Percentiles rank a stretch among this genome's conserved stretches.
Evolutionary conservation across 164 flowering plant genomes (phyloP).

Genomic region (Nelumbo lutea): DNA sequence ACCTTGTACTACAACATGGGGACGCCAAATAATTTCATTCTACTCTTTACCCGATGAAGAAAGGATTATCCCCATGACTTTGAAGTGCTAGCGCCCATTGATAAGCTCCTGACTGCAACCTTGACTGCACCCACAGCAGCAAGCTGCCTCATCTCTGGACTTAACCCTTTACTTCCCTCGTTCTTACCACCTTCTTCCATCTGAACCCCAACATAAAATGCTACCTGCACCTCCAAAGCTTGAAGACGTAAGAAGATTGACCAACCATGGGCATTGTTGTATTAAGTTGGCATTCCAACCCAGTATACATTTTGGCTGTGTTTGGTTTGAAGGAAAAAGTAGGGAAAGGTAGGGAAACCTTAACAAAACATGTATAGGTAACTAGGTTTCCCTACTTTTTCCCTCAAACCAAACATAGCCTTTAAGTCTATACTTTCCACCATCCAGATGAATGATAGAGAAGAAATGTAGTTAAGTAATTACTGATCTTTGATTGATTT

Average conservation of each 20-base stretch:
- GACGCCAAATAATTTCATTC: conserved; percentile 1
- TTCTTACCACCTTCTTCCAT: conserved; percentile 40
- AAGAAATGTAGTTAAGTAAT: no score
- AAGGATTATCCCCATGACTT: conserved; percentile 21
- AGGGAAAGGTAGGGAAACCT: no score
- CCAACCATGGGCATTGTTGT: neutral
- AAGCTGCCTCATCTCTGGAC: conserved; percentile 62
- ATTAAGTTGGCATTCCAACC: neutral
- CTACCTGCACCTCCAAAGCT: conserved; percentile 48
- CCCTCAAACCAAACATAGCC: no score
- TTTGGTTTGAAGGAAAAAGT: no score
- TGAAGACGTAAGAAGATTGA: neutral
- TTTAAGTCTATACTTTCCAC: no score
- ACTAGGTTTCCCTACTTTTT: no score
- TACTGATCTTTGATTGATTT: no score
- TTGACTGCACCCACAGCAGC: conserved; percentile 75
- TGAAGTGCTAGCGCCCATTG: conserved; percentile 57
- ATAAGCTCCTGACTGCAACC: conserved; percentile 65
- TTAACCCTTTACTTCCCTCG: conserved; percentile 35
- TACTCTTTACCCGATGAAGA: conserved; percentile 6
- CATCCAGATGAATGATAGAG: no score
- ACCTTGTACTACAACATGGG: conserved; percentile 1
- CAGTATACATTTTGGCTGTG: neutral
- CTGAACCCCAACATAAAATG: conserved; percentile 75
- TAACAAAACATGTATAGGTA: no score